Percentiles rank a stretch among this genome's conserved stretches.
phyloP scores from a whole-genome alignment of 2,329 filamentous ascomycete genomes.

The Colletotrichum sp. region DNA sequence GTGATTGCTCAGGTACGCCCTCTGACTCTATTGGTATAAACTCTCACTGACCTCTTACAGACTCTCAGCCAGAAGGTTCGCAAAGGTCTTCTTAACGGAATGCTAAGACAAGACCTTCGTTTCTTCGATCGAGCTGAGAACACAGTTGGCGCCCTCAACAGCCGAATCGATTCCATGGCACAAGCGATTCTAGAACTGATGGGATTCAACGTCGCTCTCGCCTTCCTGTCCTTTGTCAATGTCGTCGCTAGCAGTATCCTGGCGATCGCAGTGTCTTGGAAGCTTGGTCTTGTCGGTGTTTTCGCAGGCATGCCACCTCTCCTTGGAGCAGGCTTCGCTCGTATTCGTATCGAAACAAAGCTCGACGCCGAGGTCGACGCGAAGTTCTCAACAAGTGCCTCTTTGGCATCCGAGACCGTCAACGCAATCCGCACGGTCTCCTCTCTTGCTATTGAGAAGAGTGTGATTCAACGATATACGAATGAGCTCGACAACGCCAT shows the following conservation, averaged over 20 bases:
- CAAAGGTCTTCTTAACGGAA: conserved; percentile 28
- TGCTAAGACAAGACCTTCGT: conserved; percentile 45
- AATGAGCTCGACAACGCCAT: conserved; percentile 31
- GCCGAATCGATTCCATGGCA: conserved; percentile 34
- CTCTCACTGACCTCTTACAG: neutral
- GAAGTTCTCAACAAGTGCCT: conserved; percentile 43
- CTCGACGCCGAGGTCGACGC: conserved; percentile 41
- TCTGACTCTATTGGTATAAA: neutral
- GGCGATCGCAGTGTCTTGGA: conserved; percentile 47
- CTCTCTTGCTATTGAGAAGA: conserved; percentile 41
- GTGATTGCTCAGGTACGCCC: conserved; percentile 12
- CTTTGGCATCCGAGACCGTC: conserved; percentile 50
- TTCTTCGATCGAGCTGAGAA: conserved; percentile 40
- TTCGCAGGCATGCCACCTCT: conserved; percentile 48
- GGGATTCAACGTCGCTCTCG: conserved; percentile 45
- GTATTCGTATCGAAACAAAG: conserved; percentile 46
- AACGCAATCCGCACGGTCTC: conserved; percentile 49
- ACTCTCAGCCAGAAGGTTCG: conserved; percentile 26
- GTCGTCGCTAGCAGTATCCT: conserved; percentile 44
- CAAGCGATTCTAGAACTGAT: conserved; percentile 52
- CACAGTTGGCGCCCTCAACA: conserved; percentile 36
- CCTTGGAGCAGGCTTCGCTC: conserved; percentile 42
- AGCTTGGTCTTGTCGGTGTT: conserved; percentile 47
- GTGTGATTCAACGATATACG: conserved; percentile 28
- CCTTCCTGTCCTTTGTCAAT: conserved; percentile 45